phyloP scores from a whole-genome alignment of 805 yeast genomes.

The Wickerhamiella siamensis region DNA sequence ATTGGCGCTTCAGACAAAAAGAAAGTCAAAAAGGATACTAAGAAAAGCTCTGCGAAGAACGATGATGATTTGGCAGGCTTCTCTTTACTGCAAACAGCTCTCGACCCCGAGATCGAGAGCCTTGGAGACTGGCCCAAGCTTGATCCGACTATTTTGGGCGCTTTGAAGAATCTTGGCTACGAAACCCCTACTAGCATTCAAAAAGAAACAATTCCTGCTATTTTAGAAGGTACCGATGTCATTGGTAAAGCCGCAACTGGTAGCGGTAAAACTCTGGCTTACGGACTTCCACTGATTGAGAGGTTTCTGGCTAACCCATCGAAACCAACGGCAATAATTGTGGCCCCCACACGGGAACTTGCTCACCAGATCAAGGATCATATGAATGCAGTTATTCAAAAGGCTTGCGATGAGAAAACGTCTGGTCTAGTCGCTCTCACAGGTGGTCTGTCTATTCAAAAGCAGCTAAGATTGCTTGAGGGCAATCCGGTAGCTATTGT shows the following conservation, averaged over 20 bases:
- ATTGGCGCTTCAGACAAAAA: conserved; percentile 5
- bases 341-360: conserved; percentile 92
- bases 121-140: conserved; percentile 25
- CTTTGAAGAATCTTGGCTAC: conserved; percentile 46
- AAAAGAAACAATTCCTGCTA: conserved; percentile 54
- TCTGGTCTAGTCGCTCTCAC: conserved; percentile 64
- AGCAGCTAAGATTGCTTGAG: conserved; percentile 67
- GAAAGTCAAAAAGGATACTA: conserved; percentile 11
- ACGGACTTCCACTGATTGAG: conserved; percentile 85
- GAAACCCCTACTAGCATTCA: conserved; percentile 75
- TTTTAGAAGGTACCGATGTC: conserved; percentile 60
- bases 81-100: conserved; percentile 10
- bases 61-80: conserved; percentile 7
- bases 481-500: conserved; percentile 64
- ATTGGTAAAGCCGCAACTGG: conserved; percentile 97
- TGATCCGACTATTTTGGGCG: conserved; percentile 38
- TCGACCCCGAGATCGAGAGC: conserved; percentile 2
- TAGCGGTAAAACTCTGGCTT: conserved; percentile 93
- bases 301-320: conserved; percentile 26
- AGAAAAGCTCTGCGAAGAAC: conserved; percentile 3
- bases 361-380: conserved; percentile 89
- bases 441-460: conserved; percentile 90
- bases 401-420: conserved; percentile 2
- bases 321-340: conserved; percentile 43
- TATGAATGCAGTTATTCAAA: conserved; percentile 29